Base-by-base conservation (phyloP, 2,329 filamentous ascomycete genomes). In the Paraphaeosphaeria sporulosa region DNA sequence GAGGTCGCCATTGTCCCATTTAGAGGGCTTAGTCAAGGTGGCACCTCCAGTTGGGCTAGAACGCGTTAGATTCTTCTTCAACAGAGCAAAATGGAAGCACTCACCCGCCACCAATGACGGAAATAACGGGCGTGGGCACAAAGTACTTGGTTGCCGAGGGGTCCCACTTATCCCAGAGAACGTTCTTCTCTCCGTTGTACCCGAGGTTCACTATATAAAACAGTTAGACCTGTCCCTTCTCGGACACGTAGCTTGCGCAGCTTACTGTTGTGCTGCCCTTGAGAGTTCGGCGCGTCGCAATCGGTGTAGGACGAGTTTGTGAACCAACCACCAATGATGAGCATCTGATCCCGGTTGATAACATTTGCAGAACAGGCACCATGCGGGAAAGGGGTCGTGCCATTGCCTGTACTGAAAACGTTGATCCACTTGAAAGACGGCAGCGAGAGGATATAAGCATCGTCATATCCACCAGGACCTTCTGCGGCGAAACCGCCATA, bases 351-450 rank as follows among this genome's bases (percentile, higher is more conserved):
- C 48, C 79, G 75, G 55, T 83, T 81, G 25, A 87, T 75, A 30
- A 89, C 83, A 67, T 87, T 86, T 70, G 87, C 89, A 49, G 68
- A 73, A 38, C 81, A 85, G 30, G 87, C 78, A 27, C 83, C 84
- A 71, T 88, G 83, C 64, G 87, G 85, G 46, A 67, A 67, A 40
- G 77, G 70, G 15, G 71, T 70, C 58, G 79, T 80, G 13, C 71
- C 69, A 57, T 80, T 76, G 50, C 79, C 73, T 48, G 74, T 74
- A 13, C 82, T 83, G 57, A 81, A 85, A 65, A 83, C 80, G 63
- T 85, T 85, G 63, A 88, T 85, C 87, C 87, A 90, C 3, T 80
- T 85, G 72, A 90, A 90, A 1, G 85, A 84, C 1, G 87, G 88
- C 17, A 90, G 78, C 8, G 84, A 83, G 21, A 90, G 79, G 57